These are phyloP conservation scores for Lactifluus piperatus DNA, from an alignment of 768 basidiomycete genomes.

Conservation along the genomic window DNA sequence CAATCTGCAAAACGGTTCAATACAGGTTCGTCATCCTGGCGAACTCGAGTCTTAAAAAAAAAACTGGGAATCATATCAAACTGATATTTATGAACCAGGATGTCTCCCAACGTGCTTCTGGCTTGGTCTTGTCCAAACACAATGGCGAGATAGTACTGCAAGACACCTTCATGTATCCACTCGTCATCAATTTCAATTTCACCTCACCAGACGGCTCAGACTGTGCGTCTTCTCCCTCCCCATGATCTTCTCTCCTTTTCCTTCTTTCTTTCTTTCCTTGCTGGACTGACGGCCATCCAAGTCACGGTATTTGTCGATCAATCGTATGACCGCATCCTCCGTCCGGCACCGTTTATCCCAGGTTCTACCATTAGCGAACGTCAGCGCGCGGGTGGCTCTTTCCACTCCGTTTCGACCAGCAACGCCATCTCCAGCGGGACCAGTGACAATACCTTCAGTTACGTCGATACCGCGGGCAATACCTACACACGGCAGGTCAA, in stretches of 20 bases:
- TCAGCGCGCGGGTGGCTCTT: constrained; percentile 52
- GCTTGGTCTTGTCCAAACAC: not conserved
- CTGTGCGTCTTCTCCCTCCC: constrained; percentile 22
- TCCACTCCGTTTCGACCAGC: constrained; percentile 35
- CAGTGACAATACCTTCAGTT: constrained; percentile 30
- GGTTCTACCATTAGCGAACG: constrained; percentile 49
- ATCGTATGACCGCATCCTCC: constrained; percentile 50
- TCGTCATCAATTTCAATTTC: not conserved
- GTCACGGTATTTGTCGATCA: constrained; percentile 54
- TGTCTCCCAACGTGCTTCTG: not conserved
- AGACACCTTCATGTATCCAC: not conserved
- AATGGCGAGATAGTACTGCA: not conserved
- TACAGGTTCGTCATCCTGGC: not conserved
- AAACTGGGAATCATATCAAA: too few relatives aligned
- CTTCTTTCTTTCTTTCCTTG: not conserved
- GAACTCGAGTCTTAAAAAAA: too few relatives aligned
- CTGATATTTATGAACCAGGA: not conserved
- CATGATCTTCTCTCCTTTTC: not conserved
- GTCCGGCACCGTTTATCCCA: constrained; percentile 50
- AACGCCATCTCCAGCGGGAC: constrained; percentile 18
- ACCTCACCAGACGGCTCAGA: constrained; percentile 20
- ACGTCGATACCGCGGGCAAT: constrained; percentile 34
- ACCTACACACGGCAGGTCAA: constrained; percentile 54
- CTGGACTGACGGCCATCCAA: constrained; percentile 21
- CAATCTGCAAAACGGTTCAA: not conserved